Evolutionary conservation across 164 flowering plant species (phyloP).

Genomic region (Vitis cinerea): DNA sequence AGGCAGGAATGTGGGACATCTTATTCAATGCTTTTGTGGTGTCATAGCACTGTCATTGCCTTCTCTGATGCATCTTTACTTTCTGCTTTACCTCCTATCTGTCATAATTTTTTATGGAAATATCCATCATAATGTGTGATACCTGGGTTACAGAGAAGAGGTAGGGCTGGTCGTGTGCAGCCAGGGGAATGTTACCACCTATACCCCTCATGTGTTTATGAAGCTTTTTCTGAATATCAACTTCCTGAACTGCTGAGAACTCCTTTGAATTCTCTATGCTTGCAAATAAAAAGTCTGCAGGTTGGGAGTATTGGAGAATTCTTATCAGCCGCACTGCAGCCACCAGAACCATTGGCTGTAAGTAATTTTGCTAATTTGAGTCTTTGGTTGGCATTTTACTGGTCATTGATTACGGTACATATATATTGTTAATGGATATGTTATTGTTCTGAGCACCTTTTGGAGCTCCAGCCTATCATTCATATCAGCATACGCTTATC

Average conservation of each 20-base stretch:
- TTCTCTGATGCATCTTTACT: background rate
- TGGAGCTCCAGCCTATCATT: too few species aligned
- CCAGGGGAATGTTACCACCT: conserved; percentile 98
- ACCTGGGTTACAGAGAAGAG: conserved; percentile 73
- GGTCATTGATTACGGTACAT: too few species aligned
- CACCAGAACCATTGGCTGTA: conserved; percentile 92
- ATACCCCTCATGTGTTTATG: conserved; percentile 91
- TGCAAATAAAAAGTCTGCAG: conserved; percentile 96
- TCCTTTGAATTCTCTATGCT: conserved; percentile 96
- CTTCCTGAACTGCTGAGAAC: conserved; percentile 98
- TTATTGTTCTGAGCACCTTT: too few species aligned
- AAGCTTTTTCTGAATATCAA: conserved; percentile 96
- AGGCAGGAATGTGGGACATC: too few species aligned
- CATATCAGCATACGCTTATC: too few species aligned
- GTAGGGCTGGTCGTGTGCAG: conserved; percentile 99
- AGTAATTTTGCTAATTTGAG: conserved; percentile 24
- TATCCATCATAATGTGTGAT: conserved; percentile 3
- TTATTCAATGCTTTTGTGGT: too few species aligned
- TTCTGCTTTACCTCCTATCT: background rate
- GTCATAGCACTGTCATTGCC: background rate
- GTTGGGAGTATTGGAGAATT: conserved; percentile 88
- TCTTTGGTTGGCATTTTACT: too few species aligned
- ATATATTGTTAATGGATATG: too few species aligned
- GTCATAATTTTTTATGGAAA: background rate
- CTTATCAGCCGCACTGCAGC: conserved; percentile 91